These are phyloP conservation scores for Rhynchosporium agropyri DNA, from an alignment of 2,329 filamentous ascomycete species.

Conservation along the genomic window DNA sequence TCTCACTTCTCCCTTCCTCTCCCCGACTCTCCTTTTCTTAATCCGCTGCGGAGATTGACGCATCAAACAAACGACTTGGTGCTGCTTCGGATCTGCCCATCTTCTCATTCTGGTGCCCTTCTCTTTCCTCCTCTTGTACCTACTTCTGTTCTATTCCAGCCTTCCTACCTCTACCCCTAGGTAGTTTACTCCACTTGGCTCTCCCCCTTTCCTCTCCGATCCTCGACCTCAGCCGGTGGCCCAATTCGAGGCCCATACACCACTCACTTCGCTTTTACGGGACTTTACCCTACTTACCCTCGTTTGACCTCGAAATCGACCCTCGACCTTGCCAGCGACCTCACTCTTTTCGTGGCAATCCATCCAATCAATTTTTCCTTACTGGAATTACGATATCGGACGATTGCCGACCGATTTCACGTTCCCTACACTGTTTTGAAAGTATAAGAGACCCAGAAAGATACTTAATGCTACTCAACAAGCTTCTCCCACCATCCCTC, in stretches of 20 bases:
- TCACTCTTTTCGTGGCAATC: constrained; percentile 29
- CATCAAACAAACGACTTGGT: no score
- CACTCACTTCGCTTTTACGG: background rate
- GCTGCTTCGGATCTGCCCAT: no score
- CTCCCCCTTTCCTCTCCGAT: constrained; percentile 4
- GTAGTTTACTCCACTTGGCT: background rate
- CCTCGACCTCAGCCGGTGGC: constrained; percentile 2
- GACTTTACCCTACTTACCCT: constrained; percentile 7
- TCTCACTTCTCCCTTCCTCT: background rate
- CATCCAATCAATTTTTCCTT: constrained; percentile 13
- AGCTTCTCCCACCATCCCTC: constrained; percentile 27
- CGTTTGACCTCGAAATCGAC: constrained; percentile 30
- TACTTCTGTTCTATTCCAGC: background rate
- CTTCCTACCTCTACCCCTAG: background rate
- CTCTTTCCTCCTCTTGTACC: background rate
- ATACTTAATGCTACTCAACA: constrained; percentile 39
- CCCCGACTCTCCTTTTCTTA: no score
- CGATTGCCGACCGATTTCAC: constrained; percentile 20
- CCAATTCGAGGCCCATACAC: constrained; percentile 9
- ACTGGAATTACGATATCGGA: background rate
- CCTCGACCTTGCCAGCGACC: constrained; percentile 27
- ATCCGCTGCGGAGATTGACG: no score
- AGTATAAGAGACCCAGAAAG: constrained; percentile 25
- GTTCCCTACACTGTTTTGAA: constrained; percentile 26
- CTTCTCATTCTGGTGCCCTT: background rate